These are phyloP conservation scores for Phascolomyces articulosus DNA, from an alignment of 371 early-diverging fungal genomes.

Conservation along the genomic window DNA sequence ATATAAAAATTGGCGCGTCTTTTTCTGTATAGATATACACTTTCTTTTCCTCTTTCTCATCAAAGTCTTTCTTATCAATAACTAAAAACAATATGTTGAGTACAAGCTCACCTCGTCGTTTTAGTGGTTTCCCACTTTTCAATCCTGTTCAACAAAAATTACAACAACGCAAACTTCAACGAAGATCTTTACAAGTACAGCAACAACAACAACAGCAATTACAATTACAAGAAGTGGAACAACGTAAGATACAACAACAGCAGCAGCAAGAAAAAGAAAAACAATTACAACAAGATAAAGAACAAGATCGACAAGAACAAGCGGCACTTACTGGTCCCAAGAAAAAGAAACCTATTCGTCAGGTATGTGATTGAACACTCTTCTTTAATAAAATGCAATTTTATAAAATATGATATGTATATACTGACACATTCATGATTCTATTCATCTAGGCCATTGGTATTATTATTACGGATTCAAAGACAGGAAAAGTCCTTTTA, in stretches of 20 bases:
- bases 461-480: constrained; percentile 33
- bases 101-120: not conserved
- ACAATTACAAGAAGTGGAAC: not conserved
- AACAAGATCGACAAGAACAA: too few relatives aligned
- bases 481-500: constrained; percentile 32
- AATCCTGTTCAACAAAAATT: constrained; percentile 1
- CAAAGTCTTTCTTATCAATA: not conserved
- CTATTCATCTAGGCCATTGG: constrained; percentile 50
- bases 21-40: not conserved
- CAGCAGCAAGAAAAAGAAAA: not conserved
- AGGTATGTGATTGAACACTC: constrained; percentile 2
- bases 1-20: too few relatives aligned
- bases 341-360: constrained; percentile 19
- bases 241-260: not conserved
- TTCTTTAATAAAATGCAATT: too few relatives aligned
- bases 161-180: not conserved
- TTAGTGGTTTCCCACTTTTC: not conserved
- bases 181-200: not conserved
- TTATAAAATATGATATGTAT: too few relatives aligned
- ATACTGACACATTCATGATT: too few relatives aligned
- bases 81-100: not conserved
- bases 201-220: not conserved
- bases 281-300: not conserved
- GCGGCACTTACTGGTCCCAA: not conserved
- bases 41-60: not conserved